These are phyloP conservation scores for Adansonia rubrostipa DNA, from an alignment of 441 rosid species.

Conservation along the genomic window DNA sequence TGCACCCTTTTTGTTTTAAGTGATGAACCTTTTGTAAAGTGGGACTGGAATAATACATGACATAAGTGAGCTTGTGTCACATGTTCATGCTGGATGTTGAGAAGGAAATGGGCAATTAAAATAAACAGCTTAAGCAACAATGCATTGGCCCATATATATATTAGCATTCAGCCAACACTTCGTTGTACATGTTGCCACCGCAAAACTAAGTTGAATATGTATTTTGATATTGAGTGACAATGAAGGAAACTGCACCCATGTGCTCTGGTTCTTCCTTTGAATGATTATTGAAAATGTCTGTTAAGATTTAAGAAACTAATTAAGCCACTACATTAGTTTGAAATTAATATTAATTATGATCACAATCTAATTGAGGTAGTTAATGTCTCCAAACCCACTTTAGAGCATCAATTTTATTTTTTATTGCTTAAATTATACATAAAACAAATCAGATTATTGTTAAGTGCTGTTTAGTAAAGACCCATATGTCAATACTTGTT, in stretches of 20 bases:
- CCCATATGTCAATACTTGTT: background rate
- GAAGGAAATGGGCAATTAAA: background rate
- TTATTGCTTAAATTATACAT: background rate
- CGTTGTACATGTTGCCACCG: conserved; percentile 2
- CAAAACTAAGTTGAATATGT: background rate
- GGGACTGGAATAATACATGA: background rate
- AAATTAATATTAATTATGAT: background rate
- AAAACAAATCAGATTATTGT: background rate
- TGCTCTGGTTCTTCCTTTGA: background rate
- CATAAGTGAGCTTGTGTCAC: background rate
- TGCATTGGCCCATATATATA: conserved; percentile 1
- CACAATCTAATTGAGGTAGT: background rate
- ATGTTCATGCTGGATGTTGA: conserved; percentile 11
- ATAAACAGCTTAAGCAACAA: background rate
- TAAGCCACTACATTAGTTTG: background rate
- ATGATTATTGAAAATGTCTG: background rate
- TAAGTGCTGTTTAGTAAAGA: background rate
- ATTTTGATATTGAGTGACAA: background rate
- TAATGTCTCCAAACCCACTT: background rate
- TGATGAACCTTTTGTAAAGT: background rate
- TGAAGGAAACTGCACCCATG: background rate
- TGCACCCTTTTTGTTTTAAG: background rate
- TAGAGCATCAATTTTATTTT: background rate
- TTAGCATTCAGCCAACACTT: background rate
- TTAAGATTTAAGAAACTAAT: background rate